Conservation (phyloP, 495 filamentous ascomycete genomes). For the Bacidia gigantensis region DNA sequence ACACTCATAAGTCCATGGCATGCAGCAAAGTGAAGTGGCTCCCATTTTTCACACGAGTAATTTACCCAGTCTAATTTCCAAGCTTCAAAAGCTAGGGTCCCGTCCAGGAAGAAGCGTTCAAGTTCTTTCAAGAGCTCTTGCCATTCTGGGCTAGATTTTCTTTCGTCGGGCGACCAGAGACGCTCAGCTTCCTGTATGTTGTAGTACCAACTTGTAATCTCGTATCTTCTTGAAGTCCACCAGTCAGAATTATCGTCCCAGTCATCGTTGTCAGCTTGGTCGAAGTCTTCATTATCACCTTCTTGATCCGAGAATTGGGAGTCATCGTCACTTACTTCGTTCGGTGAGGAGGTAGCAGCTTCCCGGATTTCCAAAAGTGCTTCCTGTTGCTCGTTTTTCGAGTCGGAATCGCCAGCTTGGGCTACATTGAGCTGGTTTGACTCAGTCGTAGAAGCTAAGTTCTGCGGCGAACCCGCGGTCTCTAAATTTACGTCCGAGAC, state of each 20-base stretch:
- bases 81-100: background rate
- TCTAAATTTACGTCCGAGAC: too few species aligned
- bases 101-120: slow-evolving; percentile 8
- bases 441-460: too few species aligned
- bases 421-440: too few species aligned
- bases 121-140: slow-evolving; percentile 8
- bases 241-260: background rate
- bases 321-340: background rate
- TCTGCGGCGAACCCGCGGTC: too few species aligned
- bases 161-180: slow-evolving; percentile 9
- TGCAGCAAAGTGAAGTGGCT: background rate
- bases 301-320: slow-evolving; percentile 3
- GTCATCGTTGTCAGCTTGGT: background rate
- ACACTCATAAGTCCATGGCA: background rate
- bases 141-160: slow-evolving; percentile 8
- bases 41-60: background rate
- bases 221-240: background rate
- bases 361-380: background rate
- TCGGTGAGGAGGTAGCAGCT: background rate
- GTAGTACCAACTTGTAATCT: slow-evolving; percentile 7
- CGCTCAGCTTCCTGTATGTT: slow-evolving; percentile 10
- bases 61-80: slow-evolving; percentile 1
- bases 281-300: background rate
- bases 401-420: too few species aligned
- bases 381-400: too few species aligned